phyloP scores from a whole-genome alignment of 371 early-diverging fungal genomes.

The Zopfochytrium polystomum region DNA sequence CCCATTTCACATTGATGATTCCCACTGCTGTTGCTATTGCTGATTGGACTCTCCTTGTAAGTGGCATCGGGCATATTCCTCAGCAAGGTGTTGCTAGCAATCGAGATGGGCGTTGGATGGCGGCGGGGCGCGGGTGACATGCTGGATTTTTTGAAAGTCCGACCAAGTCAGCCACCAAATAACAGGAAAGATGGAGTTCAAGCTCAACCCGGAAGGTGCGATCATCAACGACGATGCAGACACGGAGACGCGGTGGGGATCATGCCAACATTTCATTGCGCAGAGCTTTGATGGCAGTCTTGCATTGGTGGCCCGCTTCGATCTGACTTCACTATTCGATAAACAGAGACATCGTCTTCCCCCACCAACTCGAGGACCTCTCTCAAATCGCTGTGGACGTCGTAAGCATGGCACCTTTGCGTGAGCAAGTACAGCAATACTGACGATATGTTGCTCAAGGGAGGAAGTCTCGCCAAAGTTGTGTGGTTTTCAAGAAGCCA shows the following conservation, averaged over 20 bases:
- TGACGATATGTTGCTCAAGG: conserved; percentile 58
- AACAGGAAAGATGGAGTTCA: not conserved
- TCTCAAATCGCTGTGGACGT: conserved; percentile 88
- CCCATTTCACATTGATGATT: no score
- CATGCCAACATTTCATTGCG: not conserved
- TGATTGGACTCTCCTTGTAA: no score
- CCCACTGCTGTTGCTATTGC: no score
- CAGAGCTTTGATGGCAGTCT: not conserved
- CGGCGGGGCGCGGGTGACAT: no score
- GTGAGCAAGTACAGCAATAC: no score
- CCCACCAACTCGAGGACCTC: conserved; percentile 80
- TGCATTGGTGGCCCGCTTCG: not conserved
- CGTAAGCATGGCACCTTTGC: conserved; percentile 27
- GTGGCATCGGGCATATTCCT: no score
- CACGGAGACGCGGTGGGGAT: conserved; percentile 21
- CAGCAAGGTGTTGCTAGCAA: no score
- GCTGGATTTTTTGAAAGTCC: no score
- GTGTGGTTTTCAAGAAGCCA: conserved; percentile 60
- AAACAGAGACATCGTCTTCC: conserved; percentile 72
- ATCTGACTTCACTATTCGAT: not conserved
- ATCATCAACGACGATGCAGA: conserved; percentile 15
- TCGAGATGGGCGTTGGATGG: no score
- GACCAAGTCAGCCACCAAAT: not conserved
- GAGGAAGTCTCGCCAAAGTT: conserved; percentile 92
- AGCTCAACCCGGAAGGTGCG: conserved; percentile 21